Evolutionary conservation across 352 stramenopile species (phyloP), one percentile per base, ranked within the genome.

Genomic region (Phytophthora cryptogea): DNA sequence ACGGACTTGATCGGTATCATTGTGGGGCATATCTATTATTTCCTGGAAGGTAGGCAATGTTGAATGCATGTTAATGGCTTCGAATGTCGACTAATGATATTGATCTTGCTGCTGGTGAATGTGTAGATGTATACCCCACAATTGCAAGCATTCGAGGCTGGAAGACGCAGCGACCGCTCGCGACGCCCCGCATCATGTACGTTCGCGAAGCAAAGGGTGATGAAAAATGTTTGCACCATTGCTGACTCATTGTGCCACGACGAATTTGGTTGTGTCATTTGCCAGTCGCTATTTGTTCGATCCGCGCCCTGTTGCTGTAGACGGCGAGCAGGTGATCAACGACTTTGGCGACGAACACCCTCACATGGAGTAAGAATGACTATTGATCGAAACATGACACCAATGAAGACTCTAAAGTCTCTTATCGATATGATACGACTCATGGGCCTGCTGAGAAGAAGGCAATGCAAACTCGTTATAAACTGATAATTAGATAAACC

Each of bases 21-120:
- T 52, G 96, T 99, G 16, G 97, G 97, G 4, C 97, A 99, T 86
- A 92, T 97, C 16, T 99, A 99, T 81, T 99, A 99, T 74, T 99
- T 99, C 78, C 81, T 99, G 45, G 96, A 99, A 87, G 87, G 87
- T 92, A 33, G 11, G 62, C 49, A 28, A 9, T 27, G 26, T 20
- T 30, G 13, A 3, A 27, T 51, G 27, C 3, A 42, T 23, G 20
- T 23, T 23, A 23, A 37, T 37, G 9, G 16, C 48, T 36, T 27
- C 3, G 39, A 17, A 7, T 14, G 13, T 35, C 58, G 39, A 42
- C 26, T 37, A 20, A 23, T 23, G 2, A 27, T 42, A 54, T 48
- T 70, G 45, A 70, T 40, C 5, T 14, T 41, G 23, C 59, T 13
- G 44, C 26, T 28, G 23, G 20, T 65, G 33, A 59, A 46, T 58